Base-by-base conservation (phyloP, 2,329 filamentous ascomycete genomes). In the Fusarium concolor region DNA sequence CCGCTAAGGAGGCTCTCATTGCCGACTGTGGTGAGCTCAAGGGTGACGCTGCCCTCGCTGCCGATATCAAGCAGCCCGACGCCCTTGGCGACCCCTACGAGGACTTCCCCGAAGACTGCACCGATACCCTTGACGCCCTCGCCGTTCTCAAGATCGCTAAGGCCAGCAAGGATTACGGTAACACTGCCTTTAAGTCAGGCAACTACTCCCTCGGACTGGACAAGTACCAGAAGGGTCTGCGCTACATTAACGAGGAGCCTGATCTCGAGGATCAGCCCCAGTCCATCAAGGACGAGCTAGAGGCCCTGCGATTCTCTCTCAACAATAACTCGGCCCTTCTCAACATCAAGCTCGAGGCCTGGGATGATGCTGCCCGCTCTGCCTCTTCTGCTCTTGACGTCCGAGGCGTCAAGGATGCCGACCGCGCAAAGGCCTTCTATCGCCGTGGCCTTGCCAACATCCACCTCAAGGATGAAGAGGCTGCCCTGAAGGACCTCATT, bases 191-290 rank as follows among this genome's bases (percentile, higher is more conserved):
- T 87, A 97, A 97, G 85, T 83, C 81, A 26, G 89, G 89, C 39
- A 87, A 97, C 73, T 76, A 91, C 38, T 79, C 84, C 37, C 81
- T 92, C 31, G 95, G 90, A 3, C 84, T 98, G 26, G 89, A 91
- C 63, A 99, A 99, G 83, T 99, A 99, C 82, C 89, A 96, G 79
- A 99, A 99, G 84, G 94, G 89, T 18, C 81, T 97, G 64, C 89
- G 94, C 73, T 97, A 97, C 79, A 84, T 97, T 63, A 92, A 95
- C 79, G 92, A 96, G 79, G 92, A 94, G 75, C 91, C 92, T 1
- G 89, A 92, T 47, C 80, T 88, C 14, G 92, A 96, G 41, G 85
- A 88, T 44, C 93, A 95, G 71, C 85, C 91, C 6, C 83, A 87
- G 44, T 89, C 91, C 37, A 86, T 91, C 38, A 90, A 89, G 73